A percentile compares a stretch with the other conserved stretches of the same genome.
phyloP scores from a whole-genome alignment of 75 land plant species.

The Pinus taeda region DNA sequence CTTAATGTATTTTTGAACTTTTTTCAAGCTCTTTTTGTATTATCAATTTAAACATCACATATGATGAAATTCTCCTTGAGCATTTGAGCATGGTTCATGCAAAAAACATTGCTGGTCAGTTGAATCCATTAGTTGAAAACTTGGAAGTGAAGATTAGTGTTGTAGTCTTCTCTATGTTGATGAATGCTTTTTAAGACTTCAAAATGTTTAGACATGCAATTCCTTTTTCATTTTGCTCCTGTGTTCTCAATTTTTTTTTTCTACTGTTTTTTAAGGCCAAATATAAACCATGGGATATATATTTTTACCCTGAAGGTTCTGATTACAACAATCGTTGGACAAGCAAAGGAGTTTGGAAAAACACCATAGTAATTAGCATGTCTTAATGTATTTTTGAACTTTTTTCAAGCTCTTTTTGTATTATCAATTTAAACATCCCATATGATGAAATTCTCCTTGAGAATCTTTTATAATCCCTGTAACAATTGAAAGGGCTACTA shows the following conservation, averaged over 20 bases:
- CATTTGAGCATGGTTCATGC: constrained; percentile 1
- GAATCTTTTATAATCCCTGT: too few relatives aligned
- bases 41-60: too few relatives aligned
- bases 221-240: background rate
- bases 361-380: too few relatives aligned
- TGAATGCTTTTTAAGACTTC: background rate
- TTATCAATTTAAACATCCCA: too few relatives aligned
- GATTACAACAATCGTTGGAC: background rate
- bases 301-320: background rate
- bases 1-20: too few relatives aligned
- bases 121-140: background rate
- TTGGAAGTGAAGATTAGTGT: background rate
- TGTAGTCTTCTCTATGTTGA: background rate
- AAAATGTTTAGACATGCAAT: background rate
- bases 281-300: background rate
- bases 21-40: too few relatives aligned
- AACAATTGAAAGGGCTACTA: too few relatives aligned
- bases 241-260: background rate
- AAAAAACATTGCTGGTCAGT: background rate
- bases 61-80: background rate
- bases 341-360: too few relatives aligned
- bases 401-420: too few relatives aligned
- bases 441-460: too few relatives aligned
- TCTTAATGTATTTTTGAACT: too few relatives aligned
- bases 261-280: background rate